These are phyloP conservation scores for Scytalidium sp. DNA, from an alignment of 2,329 filamentous ascomycete genomes.

Conservation along the genomic window DNA sequence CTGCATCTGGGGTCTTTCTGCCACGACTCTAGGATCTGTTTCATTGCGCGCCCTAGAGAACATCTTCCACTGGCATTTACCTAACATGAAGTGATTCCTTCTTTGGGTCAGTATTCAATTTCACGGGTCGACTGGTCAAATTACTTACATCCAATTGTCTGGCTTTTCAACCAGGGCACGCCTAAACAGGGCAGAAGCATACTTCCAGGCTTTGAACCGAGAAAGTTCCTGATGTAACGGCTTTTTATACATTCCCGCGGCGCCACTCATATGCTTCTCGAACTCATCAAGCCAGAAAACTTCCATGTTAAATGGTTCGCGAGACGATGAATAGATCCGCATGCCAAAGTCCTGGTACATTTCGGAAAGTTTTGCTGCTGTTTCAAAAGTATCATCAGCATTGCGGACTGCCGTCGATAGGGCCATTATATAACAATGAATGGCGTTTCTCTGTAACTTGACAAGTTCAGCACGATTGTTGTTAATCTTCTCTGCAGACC, in stretches of 20 bases:
- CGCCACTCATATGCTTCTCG: constrained; percentile 55
- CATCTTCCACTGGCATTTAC: constrained; percentile 74
- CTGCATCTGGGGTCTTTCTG: constrained; percentile 28
- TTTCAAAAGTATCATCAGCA: constrained; percentile 51
- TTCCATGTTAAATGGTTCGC: constrained; percentile 66
- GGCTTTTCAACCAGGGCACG: constrained; percentile 56
- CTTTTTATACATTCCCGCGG: constrained; percentile 54
- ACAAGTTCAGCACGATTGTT: constrained; percentile 31
- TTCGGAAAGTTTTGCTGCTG: constrained; percentile 55
- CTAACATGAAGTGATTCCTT: constrained; percentile 64
- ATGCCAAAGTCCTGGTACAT: constrained; percentile 68
- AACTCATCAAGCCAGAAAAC: constrained; percentile 62
- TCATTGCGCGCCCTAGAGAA: constrained; percentile 44
- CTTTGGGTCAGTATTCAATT: not conserved
- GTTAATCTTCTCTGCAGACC: constrained; percentile 38
- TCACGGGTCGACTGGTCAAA: not conserved
- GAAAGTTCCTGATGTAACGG: constrained; percentile 55
- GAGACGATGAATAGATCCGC: constrained; percentile 65
- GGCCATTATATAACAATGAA: constrained; percentile 58
- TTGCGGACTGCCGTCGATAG: constrained; percentile 57
- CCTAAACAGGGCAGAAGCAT: constrained; percentile 59
- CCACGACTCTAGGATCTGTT: constrained; percentile 32
- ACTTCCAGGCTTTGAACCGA: constrained; percentile 61
- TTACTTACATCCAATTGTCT: constrained; percentile 58
- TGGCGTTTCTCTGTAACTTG: constrained; percentile 29